These are phyloP conservation scores for Gyrodon lividus DNA, from an alignment of 768 basidiomycete genomes.

Conservation along the genomic window DNA sequence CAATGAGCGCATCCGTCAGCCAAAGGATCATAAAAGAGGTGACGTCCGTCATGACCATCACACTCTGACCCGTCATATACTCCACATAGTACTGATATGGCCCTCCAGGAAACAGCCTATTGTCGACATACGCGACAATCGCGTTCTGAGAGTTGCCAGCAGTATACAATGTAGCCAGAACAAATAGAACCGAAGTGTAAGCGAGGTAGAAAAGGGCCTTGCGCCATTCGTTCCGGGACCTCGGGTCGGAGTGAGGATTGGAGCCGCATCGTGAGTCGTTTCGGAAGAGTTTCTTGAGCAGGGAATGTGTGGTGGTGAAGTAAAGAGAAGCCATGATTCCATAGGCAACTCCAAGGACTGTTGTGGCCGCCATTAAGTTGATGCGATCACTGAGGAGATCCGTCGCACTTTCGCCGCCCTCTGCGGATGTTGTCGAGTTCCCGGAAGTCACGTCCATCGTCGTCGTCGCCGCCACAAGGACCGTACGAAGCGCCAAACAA, in stretches of 20 bases:
- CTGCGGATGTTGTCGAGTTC: slow-evolving; percentile 4
- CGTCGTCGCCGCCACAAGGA: slow-evolving; percentile 7
- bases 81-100: slow-evolving; percentile 22
- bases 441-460: slow-evolving; percentile 8
- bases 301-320: slow-evolving; percentile 14
- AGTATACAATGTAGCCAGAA: slow-evolving; percentile 27
- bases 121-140: slow-evolving; percentile 29
- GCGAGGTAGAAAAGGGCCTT: slow-evolving; percentile 26
- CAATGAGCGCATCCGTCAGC: slow-evolving; percentile 31
- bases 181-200: slow-evolving; percentile 28
- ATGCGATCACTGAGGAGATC: slow-evolving; percentile 22
- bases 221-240: slow-evolving; percentile 5
- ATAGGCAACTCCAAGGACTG: slow-evolving; percentile 21
- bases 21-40: slow-evolving; percentile 26
- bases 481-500: background rate
- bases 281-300: slow-evolving; percentile 20
- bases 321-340: slow-evolving; percentile 23
- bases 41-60: slow-evolving; percentile 26
- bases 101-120: slow-evolving; percentile 27
- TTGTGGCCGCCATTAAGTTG: slow-evolving; percentile 25
- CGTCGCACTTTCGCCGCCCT: slow-evolving; percentile 5
- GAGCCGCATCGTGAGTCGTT: slow-evolving; percentile 4
- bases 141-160: slow-evolving; percentile 29
- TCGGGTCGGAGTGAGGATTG: slow-evolving; percentile 6
- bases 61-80: slow-evolving; percentile 25